Evolutionary conservation across 2,329 filamentous ascomycete genomes (phyloP).

Genomic region (Ceratocystiopsis minuta): DNA sequence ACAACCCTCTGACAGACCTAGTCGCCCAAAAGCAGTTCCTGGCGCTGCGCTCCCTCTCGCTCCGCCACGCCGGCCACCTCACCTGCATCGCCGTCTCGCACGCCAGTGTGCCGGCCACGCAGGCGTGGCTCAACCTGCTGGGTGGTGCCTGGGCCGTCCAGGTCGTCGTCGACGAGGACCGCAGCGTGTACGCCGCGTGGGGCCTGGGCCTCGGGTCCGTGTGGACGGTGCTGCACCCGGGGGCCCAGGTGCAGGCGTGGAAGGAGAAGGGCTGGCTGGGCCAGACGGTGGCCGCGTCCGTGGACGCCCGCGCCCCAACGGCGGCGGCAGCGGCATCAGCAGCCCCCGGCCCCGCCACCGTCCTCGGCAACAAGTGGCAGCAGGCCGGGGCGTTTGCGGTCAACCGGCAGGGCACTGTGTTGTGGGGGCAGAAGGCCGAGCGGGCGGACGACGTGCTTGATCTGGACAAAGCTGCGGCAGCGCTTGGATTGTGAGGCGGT

Average conservation of each 20-base stretch:
- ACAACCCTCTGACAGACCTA: conserved; percentile 9
- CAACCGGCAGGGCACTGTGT: conserved; percentile 28
- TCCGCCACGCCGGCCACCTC: conserved; percentile 28
- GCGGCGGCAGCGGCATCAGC: conserved; percentile 1
- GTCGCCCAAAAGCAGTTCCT: conserved; percentile 41
- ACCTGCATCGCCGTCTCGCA: conserved; percentile 42
- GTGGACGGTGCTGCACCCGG: conserved; percentile 36
- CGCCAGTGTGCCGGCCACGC: conserved; percentile 35
- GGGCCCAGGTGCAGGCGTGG: conserved; percentile 33
- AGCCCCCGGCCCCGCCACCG: conserved; percentile 21
- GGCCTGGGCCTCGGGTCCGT: conserved; percentile 32
- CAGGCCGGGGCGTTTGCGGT: conserved; percentile 33
- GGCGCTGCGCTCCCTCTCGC: conserved; percentile 33
- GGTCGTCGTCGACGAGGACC: conserved; percentile 36
- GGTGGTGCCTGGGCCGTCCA: conserved; percentile 39
- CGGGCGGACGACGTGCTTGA: conserved; percentile 33
- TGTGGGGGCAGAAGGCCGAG: conserved; percentile 30
- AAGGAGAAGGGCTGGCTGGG: conserved; percentile 37
- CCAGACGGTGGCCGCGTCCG: conserved; percentile 27
- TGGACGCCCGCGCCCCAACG: conserved; percentile 14
- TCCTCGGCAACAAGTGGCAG: conserved; percentile 39
- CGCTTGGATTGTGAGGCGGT: conserved; percentile 17
- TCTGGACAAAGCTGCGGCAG: conserved; percentile 27
- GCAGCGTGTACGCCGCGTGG: conserved; percentile 40
- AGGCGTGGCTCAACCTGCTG: conserved; percentile 37